These are phyloP conservation scores for Colletotrichum tropicicola DNA, from an alignment of 2,329 filamentous ascomycete species.

Conservation along the genomic window DNA sequence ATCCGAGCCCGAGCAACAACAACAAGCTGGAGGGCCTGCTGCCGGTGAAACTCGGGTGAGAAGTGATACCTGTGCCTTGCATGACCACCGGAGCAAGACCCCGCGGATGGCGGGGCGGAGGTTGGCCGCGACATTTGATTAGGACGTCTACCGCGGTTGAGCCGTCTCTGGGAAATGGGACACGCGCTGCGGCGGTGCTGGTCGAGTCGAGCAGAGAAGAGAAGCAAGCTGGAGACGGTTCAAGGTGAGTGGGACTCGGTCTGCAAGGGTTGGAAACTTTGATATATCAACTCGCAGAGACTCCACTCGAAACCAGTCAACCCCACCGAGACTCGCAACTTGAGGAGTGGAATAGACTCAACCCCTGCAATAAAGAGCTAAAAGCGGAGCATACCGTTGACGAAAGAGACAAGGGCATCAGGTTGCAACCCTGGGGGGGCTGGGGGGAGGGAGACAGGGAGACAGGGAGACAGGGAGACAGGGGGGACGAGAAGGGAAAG, in stretches of 20 bases:
- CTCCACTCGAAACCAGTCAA: slow-evolving; percentile 6
- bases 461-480: too few species aligned
- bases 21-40: background rate
- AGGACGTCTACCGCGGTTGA: slow-evolving; percentile 6
- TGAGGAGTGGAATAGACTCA: background rate
- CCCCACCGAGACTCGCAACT: background rate
- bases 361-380: slow-evolving; percentile 10
- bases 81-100: slow-evolving; percentile 4
- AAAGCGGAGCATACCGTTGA: slow-evolving; percentile 2
- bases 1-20: too few species aligned
- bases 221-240: too few species aligned
- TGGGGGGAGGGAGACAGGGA: too few species aligned
- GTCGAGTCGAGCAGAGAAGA: too few species aligned
- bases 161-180: background rate
- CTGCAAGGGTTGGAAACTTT: too few species aligned
- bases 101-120: background rate
- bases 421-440: background rate
- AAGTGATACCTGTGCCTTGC: slow-evolving; percentile 12
- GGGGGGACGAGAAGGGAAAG: too few species aligned
- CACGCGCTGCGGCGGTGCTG: too few species aligned
- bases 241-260: too few species aligned
- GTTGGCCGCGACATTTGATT: background rate
- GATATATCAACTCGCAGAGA: slow-evolving; percentile 11
- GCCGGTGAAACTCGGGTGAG: background rate
- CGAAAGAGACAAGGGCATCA: slow-evolving; percentile 1